Conservation (phyloP, 2,329 filamentous ascomycete species). For the Westerdykella ornata region DNA sequence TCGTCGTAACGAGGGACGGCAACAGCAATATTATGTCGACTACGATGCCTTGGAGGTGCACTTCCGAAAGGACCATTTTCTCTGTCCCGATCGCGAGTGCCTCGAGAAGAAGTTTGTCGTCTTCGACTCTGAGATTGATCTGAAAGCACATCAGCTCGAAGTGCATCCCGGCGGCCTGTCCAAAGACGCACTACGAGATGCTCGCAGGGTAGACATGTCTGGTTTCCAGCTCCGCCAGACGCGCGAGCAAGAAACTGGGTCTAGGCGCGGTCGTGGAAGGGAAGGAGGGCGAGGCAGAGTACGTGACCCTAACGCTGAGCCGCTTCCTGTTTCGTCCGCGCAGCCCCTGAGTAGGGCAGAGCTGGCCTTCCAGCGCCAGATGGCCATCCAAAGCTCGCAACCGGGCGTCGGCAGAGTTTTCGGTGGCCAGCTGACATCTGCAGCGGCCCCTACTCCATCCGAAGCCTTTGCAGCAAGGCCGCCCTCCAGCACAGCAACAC, state of each 20-base stretch:
- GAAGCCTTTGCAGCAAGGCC: conserved; percentile 45
- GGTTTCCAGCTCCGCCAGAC: conserved; percentile 72
- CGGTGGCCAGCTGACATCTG: conserved; percentile 66
- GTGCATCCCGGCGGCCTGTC: conserved; percentile 72
- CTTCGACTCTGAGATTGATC: conserved; percentile 87
- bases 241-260: conserved; percentile 58
- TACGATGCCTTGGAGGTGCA: conserved; percentile 82
- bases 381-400: conserved; percentile 62
- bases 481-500: conserved; percentile 34
- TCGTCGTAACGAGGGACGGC: conserved; percentile 52
- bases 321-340: conserved; percentile 66
- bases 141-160: conserved; percentile 87
- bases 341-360: conserved; percentile 80
- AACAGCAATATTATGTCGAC: conserved; percentile 86
- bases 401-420: conserved; percentile 74
- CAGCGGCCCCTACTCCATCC: conserved; percentile 26
- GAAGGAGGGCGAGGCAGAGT: conserved; percentile 56
- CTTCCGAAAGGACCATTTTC: conserved; percentile 79
- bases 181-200: conserved; percentile 77
- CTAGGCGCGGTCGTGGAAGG: conserved; percentile 37
- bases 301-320: conserved; percentile 79
- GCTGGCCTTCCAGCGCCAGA: conserved; percentile 81
- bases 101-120: conserved; percentile 97
- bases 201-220: conserved; percentile 78
- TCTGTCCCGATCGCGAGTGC: conserved; percentile 80